Evolutionary conservation across 306 rosid species (phyloP).

Genomic region (Argentina anserina): DNA sequence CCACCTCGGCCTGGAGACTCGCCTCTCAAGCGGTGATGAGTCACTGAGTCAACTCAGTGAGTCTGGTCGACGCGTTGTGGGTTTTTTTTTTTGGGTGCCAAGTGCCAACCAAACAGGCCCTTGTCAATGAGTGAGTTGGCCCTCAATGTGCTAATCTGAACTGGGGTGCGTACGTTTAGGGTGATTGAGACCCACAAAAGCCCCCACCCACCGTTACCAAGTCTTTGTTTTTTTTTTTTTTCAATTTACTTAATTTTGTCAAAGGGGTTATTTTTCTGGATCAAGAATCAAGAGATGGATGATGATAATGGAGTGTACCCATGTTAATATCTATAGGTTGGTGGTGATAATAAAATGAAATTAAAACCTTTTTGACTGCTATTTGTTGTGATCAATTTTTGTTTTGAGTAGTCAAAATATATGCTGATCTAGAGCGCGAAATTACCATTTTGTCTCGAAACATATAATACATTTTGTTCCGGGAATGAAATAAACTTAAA

Average conservation of each 20-base stretch:
- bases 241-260: background rate
- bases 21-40: constrained; percentile 22
- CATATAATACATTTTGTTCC: background rate
- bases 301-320: constrained; percentile 25
- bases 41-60: constrained; percentile 36
- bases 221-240: background rate
- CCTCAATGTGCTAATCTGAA: constrained; percentile 37
- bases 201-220: constrained; percentile 54
- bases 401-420: background rate
- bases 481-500: too few species aligned
- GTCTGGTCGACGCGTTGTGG: background rate
- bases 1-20: constrained; percentile 87
- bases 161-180: constrained; percentile 42
- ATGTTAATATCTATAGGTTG: constrained; percentile 37
- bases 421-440: too few species aligned
- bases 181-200: constrained; percentile 15
- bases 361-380: constrained; percentile 11
- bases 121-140: constrained; percentile 13
- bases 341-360: constrained; percentile 30
- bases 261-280: constrained; percentile 16
- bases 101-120: background rate
- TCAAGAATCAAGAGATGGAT: background rate
- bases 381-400: background rate
- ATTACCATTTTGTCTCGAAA: background rate
- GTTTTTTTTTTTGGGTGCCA: background rate